Base-by-base conservation (phyloP, 768 basidiomycete genomes). In the Suillus hirtellus region DNA sequence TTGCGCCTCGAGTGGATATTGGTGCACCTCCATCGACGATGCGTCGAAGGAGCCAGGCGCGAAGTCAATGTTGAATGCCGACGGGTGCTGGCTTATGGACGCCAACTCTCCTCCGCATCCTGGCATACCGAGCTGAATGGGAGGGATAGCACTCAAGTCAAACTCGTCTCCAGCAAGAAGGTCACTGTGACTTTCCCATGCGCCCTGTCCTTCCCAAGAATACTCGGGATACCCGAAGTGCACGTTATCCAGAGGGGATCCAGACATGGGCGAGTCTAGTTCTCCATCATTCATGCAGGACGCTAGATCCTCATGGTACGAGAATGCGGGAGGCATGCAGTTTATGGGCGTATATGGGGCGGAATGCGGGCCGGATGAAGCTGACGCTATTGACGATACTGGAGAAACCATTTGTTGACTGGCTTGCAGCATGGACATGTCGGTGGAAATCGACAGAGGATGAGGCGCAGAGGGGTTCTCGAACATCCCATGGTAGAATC, bases 81-180 rank as follows among this genome's bases (percentile, higher is more conserved):
- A 50, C 15, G 24, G 27, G 0, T 67, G 68, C 52, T 66, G 60
- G 52, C 54, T 56, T 31, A 44, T 60, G 3, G 62, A 60, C 62
- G 69, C 37, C 4, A 70, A 55, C n/a, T 71, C 68, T 50, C 74
- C 65, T 40, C 78, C 78, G 53, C 77, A 80, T 50, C 84, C 85
- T 55, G 83, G 78, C 64, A 84, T 70, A 17, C 84, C 85, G 60
- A 89, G 77, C 65, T 88, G 82, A 71, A 89, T 81, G 0, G 88
- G 83, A 2, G 87, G 88, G 66, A 90, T 90, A 27, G 86, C 76
- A 67, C 69, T 75, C 66, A 90, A 73, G 69, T 89, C 88, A 71
- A 89, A 90, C 75, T 90, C 89, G 72, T 88, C 86, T 61, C 80
- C 81, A 44, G 76, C 76, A 52, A 89, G 75, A 61, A 78, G 66